Evolutionary conservation across 768 basidiomycete species (phyloP), one percentile per base, ranked within the genome.

Genomic region (Suillus hirtellus): DNA sequence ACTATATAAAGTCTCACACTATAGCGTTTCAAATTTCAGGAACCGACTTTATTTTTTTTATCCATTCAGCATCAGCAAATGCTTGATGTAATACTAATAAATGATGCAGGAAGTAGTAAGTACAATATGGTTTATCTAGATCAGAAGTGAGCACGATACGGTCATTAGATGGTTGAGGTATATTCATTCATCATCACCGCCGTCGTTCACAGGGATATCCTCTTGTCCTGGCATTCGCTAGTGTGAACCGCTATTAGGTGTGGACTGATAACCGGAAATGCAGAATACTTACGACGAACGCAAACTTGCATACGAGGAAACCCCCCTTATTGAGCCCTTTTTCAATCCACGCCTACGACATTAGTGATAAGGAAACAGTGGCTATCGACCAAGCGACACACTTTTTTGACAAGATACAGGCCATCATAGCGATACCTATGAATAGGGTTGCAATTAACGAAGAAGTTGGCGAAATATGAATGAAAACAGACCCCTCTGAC

Each of bases 371-470:
- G 21, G 35, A 44, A 17, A 4, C 38, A 27, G 11, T 37, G 17
- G n/a, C 11, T 27, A 66, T 14, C 44, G 19, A 4, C 8, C 12
- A 1, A 15, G 19, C 37, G 35, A 49, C 77, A 56, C 64, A 85
- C 91, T 79, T 87, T 87, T 74, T 89, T 89, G 17, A 94, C 89
- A 2, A 70, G 77, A 71, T 96, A 97, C 12, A 97, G 79, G 1
- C 95, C 95, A 68, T 96, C 95, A 70, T 97, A 97, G 10, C 94
- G 87, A 72, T 95, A 97, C 31, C 92, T 91, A 60, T 8, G 62
- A 27, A 31, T 19, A 50, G 37, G 55, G 6, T 60, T 42, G 24
- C 42, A 44, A 27, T 42, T 11, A 52, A n/a, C 14, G 34, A 56
- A 49, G n/a, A 35, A 54, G 46, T 52, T 10, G 27, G 40, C n/a